Evolutionary conservation across 208 protist genomes (phyloP).

Genomic region (Herpetomonas tarakana): DNA sequence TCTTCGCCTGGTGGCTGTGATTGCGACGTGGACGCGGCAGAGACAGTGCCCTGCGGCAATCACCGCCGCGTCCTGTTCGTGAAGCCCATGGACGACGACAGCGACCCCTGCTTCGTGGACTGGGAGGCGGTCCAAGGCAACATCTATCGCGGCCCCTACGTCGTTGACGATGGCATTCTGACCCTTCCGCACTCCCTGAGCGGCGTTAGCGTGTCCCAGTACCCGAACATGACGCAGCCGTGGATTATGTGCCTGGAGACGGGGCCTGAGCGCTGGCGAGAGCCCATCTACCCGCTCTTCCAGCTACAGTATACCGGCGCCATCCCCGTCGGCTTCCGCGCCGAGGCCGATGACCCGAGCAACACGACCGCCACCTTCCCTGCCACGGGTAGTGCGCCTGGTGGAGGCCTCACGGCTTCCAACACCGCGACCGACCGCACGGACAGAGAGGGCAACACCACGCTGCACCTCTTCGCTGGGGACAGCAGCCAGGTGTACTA

Average conservation of each 20-base stretch:
- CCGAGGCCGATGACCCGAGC: constrained; percentile 43
- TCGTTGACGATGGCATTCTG: constrained; percentile 47
- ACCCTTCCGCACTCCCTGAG: constrained; percentile 45
- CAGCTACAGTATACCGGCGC: constrained; percentile 61
- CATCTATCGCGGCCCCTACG: constrained; percentile 51
- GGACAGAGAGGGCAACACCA: constrained; percentile 42
- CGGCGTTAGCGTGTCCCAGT: constrained; percentile 15
- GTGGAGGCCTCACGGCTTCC: constrained; percentile 8
- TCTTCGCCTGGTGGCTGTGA: not conserved
- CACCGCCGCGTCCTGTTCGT: constrained; percentile 66
- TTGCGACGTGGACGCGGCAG: constrained; percentile 6
- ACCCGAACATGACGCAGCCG: constrained; percentile 55
- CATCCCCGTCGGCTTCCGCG: constrained; percentile 48
- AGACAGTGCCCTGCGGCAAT: constrained; percentile 43
- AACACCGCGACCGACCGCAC: constrained; percentile 25
- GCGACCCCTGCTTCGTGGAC: constrained; percentile 65
- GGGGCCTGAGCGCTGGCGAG: constrained; percentile 56
- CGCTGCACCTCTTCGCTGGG: constrained; percentile 43
- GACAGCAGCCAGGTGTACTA: constrained; percentile 59
- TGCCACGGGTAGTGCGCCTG: constrained; percentile 3
- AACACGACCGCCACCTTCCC: constrained; percentile 63
- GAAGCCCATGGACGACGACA: constrained; percentile 55
- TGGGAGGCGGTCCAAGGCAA: constrained; percentile 32
- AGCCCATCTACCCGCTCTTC: constrained; percentile 42
- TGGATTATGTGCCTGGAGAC: constrained; percentile 78